phyloP scores from a whole-genome alignment of 2,329 filamentous ascomycete genomes.

The Raffaelea deltoideospora region DNA sequence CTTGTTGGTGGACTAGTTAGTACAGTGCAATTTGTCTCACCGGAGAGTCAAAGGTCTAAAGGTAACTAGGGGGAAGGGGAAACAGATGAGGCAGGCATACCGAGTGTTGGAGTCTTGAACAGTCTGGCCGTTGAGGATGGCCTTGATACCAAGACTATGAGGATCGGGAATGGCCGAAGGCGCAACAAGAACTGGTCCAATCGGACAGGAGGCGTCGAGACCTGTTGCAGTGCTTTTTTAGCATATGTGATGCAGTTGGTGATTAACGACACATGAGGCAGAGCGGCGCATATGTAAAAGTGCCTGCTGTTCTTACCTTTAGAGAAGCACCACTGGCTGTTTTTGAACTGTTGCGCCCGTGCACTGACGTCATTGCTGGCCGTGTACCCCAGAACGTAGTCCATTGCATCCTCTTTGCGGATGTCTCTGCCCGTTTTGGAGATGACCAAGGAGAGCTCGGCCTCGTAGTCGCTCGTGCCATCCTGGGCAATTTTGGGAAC shows the following conservation, averaged over 20 bases:
- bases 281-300: no score
- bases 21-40: neutral
- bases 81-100: constrained; percentile 3
- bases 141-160: constrained; percentile 15
- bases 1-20: constrained; percentile 1
- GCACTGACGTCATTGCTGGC: constrained; percentile 23
- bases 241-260: neutral
- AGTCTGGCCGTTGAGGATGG: constrained; percentile 19
- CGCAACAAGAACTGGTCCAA: constrained; percentile 21
- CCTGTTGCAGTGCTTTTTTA: constrained; percentile 7
- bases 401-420: constrained; percentile 18
- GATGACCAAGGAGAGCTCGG: constrained; percentile 23
- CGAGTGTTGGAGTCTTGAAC: constrained; percentile 21
- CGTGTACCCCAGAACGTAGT: constrained; percentile 25
- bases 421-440: constrained; percentile 21
- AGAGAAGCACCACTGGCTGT: constrained; percentile 22
- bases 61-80: neutral
- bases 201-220: constrained; percentile 20
- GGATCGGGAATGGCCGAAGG: constrained; percentile 16
- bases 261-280: no score
- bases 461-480: constrained; percentile 23
- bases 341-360: constrained; percentile 20
- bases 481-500: constrained; percentile 19
- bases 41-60: no score
- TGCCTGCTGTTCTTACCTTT: constrained; percentile 18